Base-by-base conservation (phyloP, 2,329 filamentous ascomycete species). In the Fusarium algeriense region DNA sequence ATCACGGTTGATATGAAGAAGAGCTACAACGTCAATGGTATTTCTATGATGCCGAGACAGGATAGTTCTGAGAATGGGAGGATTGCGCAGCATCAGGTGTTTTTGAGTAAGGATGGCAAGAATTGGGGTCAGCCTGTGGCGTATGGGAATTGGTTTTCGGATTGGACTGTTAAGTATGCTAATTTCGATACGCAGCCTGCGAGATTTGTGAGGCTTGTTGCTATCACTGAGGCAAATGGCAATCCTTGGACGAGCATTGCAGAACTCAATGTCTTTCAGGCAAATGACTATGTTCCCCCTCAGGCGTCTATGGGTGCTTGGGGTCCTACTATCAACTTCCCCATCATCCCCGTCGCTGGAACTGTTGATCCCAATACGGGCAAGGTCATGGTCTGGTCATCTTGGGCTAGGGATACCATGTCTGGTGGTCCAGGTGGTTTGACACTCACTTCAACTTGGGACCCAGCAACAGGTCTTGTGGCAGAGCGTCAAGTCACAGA, bases 401-500 rank as follows among this genome's bases (percentile, higher is more conserved):
- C 69, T 2, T 71, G 60, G 58, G 46, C 41, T 23, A 19, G 57
- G 7, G 68, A 71, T 9, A 64, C 57, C 4, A 71, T 71, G 53
- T 41, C 60, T 3, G 55, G 48, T 8, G 48, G 68, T 1, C 52
- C 56, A 1, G 69, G 69, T 12, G 68, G 69, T 0, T 4, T 61
- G 1, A 71, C 70, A 1, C 28, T 72, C 3, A 73, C 61, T 9
- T 67, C 66, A 1, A 56, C 49, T 3, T 72, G 69, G 66, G 70
- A 67, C 11, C 69, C 70, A 7, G 46, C 34, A 3, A 73, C 70
- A 7, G 55, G 48, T 6, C 56, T 64, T 4, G 60, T 70, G 4
- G 45, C 62, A 3, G 66, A 68, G 37, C 34, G 67, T 4, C 34
- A 67, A 19, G 44, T 83, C 12, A 75, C 78, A 38, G 76, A 86